Evolutionary conservation across 2,329 filamentous ascomycete species (phyloP), one percentile per base, ranked within the genome.

Genomic region (Lecanoromycetidae sp.): DNA sequence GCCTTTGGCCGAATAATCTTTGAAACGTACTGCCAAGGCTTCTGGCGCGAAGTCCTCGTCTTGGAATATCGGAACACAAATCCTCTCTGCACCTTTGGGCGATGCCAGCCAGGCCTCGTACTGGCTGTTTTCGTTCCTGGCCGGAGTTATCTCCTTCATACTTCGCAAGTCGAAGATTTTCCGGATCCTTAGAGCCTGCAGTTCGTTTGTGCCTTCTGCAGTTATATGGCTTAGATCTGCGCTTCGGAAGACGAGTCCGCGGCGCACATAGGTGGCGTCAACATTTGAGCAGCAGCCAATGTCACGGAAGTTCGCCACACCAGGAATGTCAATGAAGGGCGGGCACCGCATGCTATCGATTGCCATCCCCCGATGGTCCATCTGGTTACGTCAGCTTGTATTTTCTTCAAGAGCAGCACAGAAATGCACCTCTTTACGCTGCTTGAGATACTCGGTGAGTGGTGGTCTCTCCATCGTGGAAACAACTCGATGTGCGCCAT

Each of bases 271-370:
- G 61, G 56, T 48, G 3, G 53, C 56, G 15, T 43, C 27, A 22
- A 61, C 48, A 37, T 75, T 58, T 8, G 71, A 65, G 53, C 79
- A 77, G 36, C 77, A 77, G 52, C 79, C 80, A 22, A 82, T 65
- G 58, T 84, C 80, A 46, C 82, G 74, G 59, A 86, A 79, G 63
- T 87, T 86, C 52, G 68, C 69, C 29, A 85, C 69, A 17, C 80
- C 80, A 2, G 70, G 64, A 27, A 82, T 65, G 44, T 57, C 49
- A 27, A 62, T 47, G 48, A 51, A 51, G n/a, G 48, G 38, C 12
- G 48, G 44, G n/a, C 32, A 40, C 12, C 26, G 48, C 36, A n/a
- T n/a, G n/a, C n/a, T n/a, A n/a, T n/a, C n/a, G n/a, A n/a, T n/a
- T n/a, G n/a, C n/a, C n/a, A n/a, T n/a, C n/a, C n/a, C n/a, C n/a